Evolutionary conservation across 139 green algal genomes (phyloP), one percentile per base, ranked within the genome.

Genomic region (Chlamydomonas schloesseri): DNA sequence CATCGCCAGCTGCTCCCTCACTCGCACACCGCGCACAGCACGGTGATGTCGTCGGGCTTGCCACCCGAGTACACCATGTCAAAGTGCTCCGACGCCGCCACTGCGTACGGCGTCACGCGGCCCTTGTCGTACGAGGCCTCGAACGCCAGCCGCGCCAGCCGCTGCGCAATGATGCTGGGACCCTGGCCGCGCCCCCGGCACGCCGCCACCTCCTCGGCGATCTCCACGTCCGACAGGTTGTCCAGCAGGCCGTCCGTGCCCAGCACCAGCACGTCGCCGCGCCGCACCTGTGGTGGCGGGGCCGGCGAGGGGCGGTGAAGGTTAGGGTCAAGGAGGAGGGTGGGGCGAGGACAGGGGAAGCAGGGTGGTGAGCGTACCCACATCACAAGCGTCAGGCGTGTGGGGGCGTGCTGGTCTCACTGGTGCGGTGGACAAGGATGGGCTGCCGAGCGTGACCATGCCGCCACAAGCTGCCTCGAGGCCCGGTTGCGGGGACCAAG

Each of bases 161-260:
- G 79, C 75, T 95, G 94, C 28, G 92, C 90, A 31, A 97, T 88
- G 5, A 47, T 37, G 2, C 3, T 23, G 6, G 58, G 60, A 28
- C 80, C 75, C 17, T 31, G 26, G 29, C 55, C 70, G 4, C 11
- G 15, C 9, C 50, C 46, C 15, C 83, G 73, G 17, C 64, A 69
- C 46, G 68, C 37, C 29, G 36, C 72, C 33, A 91, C 85, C 57
- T 88, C 42, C 21, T 89, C 69, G n/a, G 94, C 23, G 10, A 98
- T 95, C 37, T 96, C 93, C 5, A 90, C 73, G 23, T 98, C 95
- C 15, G 71, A 82, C 24, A 99, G 55, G 88, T 99, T 99, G 93
- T 99, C 97, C 62, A 95, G 96, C 70, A 99, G 92, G 3, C 97
- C 97, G 72, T 99, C 97, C 26, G 89, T 93, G 55, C 97, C 97